Evolutionary conservation across 176 grass and related monocot species (phyloP).

Genomic region (Guadua angustifolia): DNA sequence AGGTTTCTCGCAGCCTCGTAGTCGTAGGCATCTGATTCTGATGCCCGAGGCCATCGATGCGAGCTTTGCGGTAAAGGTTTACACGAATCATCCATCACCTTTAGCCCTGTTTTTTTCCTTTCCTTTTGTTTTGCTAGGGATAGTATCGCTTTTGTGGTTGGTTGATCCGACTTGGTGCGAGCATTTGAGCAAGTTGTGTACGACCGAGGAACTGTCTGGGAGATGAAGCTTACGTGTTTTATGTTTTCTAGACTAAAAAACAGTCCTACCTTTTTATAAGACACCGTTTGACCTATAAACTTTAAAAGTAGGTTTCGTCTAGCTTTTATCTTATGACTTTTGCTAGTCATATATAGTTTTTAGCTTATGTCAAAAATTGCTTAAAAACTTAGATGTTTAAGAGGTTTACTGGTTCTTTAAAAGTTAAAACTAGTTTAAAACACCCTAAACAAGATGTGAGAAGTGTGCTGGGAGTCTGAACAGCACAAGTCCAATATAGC

Average conservation of each 20-base stretch:
- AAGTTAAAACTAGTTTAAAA: too few relatives aligned
- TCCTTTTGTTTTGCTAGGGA: background rate
- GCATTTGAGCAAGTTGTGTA: background rate
- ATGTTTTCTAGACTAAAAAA: too few relatives aligned
- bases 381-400: too few relatives aligned
- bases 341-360: too few relatives aligned
- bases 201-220: background rate
- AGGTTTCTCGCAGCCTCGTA: background rate
- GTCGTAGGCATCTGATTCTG: conserved; percentile 28
- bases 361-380: too few relatives aligned
- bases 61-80: background rate
- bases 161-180: background rate
- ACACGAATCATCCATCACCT: background rate
- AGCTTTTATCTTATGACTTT: too few relatives aligned
- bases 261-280: too few relatives aligned
- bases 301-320: too few relatives aligned
- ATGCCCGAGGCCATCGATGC: background rate
- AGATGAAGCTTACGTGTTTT: too few relatives aligned
- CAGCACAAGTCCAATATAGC: background rate
- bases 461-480: background rate
- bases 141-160: background rate
- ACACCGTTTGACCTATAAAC: too few relatives aligned
- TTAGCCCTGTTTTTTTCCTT: background rate
- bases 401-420: too few relatives aligned
- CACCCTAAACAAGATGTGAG: too few relatives aligned